Conservation (phyloP, 345 rosid genomes). For the Syzygium jambos region DNA sequence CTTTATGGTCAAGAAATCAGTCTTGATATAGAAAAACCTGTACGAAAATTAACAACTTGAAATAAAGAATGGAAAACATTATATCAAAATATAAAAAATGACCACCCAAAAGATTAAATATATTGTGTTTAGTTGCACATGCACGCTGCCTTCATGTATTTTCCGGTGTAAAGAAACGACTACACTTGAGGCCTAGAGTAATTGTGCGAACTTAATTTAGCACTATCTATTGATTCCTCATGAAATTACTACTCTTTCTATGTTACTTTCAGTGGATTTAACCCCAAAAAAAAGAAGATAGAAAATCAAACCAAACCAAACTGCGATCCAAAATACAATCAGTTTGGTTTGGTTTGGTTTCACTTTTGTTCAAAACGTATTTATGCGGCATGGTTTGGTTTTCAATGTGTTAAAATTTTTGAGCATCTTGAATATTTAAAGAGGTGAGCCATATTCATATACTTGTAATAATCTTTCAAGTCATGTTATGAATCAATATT, state of each 20-base stretch:
- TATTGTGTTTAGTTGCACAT: background rate
- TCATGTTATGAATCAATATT: background rate
- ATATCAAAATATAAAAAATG: background rate
- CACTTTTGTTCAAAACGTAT: background rate
- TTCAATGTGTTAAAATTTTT: background rate
- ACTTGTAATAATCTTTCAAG: background rate
- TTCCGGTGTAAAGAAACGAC: too few relatives aligned
- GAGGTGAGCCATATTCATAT: background rate
- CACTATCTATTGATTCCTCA: background rate
- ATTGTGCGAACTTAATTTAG: background rate
- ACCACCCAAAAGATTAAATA: background rate
- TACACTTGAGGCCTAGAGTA: too few relatives aligned
- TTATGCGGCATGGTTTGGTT: background rate
- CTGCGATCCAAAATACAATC: background rate
- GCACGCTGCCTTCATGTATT: too few relatives aligned
- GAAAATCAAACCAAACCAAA: background rate
- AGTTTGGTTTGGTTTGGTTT: background rate
- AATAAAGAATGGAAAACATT: background rate
- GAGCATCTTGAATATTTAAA: background rate
- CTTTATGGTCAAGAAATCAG: background rate
- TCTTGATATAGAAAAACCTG: background rate
- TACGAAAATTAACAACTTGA: background rate
- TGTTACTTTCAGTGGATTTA: background rate
- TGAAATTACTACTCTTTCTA: background rate
- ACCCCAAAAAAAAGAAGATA: background rate